Conservation (phyloP, 257 asterid genomes). For the Solanum pinnatisectum region DNA sequence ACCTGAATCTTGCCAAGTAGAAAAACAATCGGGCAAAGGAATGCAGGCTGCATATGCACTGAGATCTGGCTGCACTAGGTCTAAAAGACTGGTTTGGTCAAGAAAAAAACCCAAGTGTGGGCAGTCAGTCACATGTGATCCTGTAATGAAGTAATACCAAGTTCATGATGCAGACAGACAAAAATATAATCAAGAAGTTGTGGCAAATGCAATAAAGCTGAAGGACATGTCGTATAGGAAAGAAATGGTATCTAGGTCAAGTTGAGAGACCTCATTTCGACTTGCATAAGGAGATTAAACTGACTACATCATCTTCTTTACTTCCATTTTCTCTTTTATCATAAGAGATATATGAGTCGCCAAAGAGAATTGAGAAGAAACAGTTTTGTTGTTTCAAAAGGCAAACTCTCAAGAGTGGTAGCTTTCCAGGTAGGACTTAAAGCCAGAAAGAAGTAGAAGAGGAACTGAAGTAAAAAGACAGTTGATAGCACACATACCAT, state of each 20-base stretch:
- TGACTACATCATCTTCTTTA: background rate
- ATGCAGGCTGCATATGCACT: background rate
- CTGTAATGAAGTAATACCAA: background rate
- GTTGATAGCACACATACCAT: conserved; percentile 37
- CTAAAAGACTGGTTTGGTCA: background rate
- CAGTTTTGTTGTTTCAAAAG: background rate
- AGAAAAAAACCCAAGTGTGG: background rate
- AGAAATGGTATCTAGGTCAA: background rate
- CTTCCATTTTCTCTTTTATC: background rate
- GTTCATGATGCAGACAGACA: background rate
- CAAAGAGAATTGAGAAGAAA: background rate
- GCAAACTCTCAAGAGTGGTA: background rate
- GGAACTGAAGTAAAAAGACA: background rate
- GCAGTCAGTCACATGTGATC: background rate
- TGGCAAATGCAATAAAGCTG: background rate
- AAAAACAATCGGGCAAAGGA: background rate
- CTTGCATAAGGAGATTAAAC: background rate
- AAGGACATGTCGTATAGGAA: background rate
- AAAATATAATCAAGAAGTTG: background rate
- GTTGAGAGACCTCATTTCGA: background rate
- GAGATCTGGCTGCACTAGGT: background rate
- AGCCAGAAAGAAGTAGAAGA: background rate
- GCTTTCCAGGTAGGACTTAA: background rate
- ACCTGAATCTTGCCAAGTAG: background rate
- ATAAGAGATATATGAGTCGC: background rate